Conservation (phyloP, 345 rosid genomes). For the Heritiera littoralis region DNA sequence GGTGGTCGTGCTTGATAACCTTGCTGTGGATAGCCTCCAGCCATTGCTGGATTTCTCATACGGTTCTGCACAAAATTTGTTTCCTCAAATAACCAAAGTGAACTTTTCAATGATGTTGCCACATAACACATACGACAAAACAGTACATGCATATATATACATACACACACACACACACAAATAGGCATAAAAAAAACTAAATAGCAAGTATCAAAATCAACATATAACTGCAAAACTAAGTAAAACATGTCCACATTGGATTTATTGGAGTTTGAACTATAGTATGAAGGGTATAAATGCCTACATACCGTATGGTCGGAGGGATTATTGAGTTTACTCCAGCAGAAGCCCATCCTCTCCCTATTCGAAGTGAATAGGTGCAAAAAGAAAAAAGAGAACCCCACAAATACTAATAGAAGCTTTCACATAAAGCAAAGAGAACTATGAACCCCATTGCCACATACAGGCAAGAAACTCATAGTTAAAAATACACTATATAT, state of each 20-base stretch:
- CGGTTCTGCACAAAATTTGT: slow-evolving; percentile 74
- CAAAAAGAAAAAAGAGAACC: slow-evolving; percentile 35
- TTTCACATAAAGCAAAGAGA: slow-evolving; percentile 38
- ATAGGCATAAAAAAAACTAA: slow-evolving; percentile 24
- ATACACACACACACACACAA: too few species aligned
- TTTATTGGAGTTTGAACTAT: slow-evolving; percentile 57
- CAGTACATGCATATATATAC: slow-evolving; percentile 6
- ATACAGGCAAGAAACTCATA: slow-evolving; percentile 26
- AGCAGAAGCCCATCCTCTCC: slow-evolving; percentile 99
- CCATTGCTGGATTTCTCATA: slow-evolving; percentile 72
- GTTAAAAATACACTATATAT: background rate
- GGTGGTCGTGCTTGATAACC: slow-evolving; percentile 87
- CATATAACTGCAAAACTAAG: slow-evolving; percentile 38
- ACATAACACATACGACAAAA: slow-evolving; percentile 18
- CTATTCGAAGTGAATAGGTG: slow-evolving; percentile 86
- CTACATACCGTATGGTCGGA: slow-evolving; percentile 98
- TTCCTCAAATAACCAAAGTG: slow-evolving; percentile 36
- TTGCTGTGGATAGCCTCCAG: slow-evolving; percentile 87
- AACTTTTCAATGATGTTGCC: slow-evolving; percentile 20
- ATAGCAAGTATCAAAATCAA: slow-evolving; percentile 33
- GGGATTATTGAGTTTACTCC: slow-evolving; percentile 90
- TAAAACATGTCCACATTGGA: slow-evolving; percentile 41
- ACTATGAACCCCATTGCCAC: slow-evolving; percentile 27
- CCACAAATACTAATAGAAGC: slow-evolving; percentile 49
- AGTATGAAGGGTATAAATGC: slow-evolving; percentile 67